Conservation (phyloP, 2,329 filamentous ascomycete genomes). For the Periconia sp. region DNA sequence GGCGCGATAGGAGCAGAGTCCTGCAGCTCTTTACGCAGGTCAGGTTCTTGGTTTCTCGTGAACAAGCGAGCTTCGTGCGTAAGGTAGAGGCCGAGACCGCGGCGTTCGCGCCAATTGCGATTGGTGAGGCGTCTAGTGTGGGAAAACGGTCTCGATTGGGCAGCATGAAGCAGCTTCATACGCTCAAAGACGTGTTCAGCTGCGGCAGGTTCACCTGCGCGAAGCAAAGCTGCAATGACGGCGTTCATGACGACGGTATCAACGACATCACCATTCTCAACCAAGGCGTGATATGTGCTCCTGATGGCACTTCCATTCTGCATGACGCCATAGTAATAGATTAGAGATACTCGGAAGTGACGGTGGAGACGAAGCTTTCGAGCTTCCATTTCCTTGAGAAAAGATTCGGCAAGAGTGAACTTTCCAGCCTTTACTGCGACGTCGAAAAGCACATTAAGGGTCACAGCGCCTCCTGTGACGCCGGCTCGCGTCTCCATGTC, state of each 20-base stretch:
- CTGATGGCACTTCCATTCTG: conserved; percentile 76
- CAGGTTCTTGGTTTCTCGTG: conserved; percentile 53
- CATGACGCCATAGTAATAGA: conserved; percentile 81
- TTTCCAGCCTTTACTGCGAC: conserved; percentile 85
- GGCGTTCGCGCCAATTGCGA: conserved; percentile 46
- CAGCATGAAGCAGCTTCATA: conserved; percentile 72
- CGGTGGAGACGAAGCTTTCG: conserved; percentile 75
- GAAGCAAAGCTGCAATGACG: conserved; percentile 78
- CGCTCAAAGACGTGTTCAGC: conserved; percentile 82
- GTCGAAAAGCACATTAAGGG: conserved; percentile 93
- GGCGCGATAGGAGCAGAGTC: conserved; percentile 70
- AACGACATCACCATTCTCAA: conserved; percentile 84
- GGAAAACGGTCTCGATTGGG: conserved; percentile 33
- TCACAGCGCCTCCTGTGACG: conserved; percentile 73
- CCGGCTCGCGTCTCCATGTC: conserved; percentile 82
- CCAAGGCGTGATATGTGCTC: conserved; percentile 79
- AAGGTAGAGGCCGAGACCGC: conserved; percentile 55
- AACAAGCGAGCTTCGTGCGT: conserved; percentile 51
- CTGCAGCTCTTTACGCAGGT: conserved; percentile 68
- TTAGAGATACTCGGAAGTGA: conserved; percentile 80
- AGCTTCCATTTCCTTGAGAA: conserved; percentile 78
- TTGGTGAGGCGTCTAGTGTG: conserved; percentile 21
- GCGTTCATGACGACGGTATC: conserved; percentile 88
- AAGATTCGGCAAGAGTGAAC: conserved; percentile 80
- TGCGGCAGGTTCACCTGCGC: conserved; percentile 74